Evolutionary conservation across 192 early-diverging fungal species (phyloP).

Genomic region (Linnemannia hyalina): DNA sequence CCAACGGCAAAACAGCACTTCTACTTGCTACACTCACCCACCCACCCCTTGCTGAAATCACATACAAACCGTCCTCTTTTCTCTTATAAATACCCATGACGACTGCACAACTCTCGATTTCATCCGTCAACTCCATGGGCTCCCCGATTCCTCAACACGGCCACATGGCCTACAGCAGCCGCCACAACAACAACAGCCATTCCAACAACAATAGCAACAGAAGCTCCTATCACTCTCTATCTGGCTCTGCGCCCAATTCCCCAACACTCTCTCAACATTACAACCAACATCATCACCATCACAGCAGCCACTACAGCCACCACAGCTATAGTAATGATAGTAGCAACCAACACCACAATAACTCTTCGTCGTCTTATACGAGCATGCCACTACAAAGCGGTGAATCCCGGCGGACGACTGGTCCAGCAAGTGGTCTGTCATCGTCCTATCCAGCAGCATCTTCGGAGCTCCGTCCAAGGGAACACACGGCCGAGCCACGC

Average conservation of each 20-base stretch:
- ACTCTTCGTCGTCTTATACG: conserved; percentile 8
- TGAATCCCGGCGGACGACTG: conserved; percentile 22
- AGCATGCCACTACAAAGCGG: not conserved
- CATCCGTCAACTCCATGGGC: not conserved
- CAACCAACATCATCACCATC: not conserved
- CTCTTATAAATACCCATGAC: conserved; percentile 10
- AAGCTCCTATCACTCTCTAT: not conserved
- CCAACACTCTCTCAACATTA: not conserved
- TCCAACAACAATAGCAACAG: not conserved
- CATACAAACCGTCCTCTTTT: not conserved
- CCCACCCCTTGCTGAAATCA: not conserved
- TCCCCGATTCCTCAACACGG: not conserved
- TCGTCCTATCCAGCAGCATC: conserved; percentile 12
- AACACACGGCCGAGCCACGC: conserved; percentile 10
- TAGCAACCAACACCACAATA: not conserved
- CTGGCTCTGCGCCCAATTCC: not conserved
- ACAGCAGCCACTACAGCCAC: not conserved
- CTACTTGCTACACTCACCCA: too few species aligned
- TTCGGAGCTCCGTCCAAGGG: conserved; percentile 3
- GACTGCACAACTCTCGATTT: conserved; percentile 12
- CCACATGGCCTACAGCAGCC: conserved; percentile 6
- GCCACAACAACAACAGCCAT: not conserved
- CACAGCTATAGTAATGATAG: not conserved
- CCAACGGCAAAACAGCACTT: too few species aligned
- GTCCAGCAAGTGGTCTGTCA: not conserved